Evolutionary conservation across 768 basidiomycete genomes (phyloP), one percentile per base, ranked within the genome.

Genomic region (Lactarius tabidus): DNA sequence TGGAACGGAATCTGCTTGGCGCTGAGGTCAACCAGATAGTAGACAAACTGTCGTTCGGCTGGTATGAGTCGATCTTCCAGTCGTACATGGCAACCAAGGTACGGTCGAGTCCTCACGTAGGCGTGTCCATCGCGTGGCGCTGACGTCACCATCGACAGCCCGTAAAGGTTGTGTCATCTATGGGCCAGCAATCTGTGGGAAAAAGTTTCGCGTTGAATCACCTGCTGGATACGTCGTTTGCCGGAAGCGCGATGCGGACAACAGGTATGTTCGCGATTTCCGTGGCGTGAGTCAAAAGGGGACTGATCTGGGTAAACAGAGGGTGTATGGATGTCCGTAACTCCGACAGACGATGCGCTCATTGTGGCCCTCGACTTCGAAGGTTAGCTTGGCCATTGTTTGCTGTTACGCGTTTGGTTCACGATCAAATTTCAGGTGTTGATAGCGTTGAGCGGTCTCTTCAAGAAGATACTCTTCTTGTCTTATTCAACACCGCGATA

Each of bases 141-240:
- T 55, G 38, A 59, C 20, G 54, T 57, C 58, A 18, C 56, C 58
- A 18, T 54, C 18, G 26, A 17, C 60, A 86, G 83, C 85, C 84
- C 2, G 85, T 87, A 18, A 81, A 79, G 68, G 86, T 87, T 3
- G 85, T 87, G 1, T 85, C 85, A 0, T 87, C 86, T 0, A 86
- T 87, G 86, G 85, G 85, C 3, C 85, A 87, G 71, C 86, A 87
- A 69, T 86, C 84, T 0, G 86, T 87, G 0, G 85, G 86, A 0
- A 87, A 86, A 67, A 84, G 82, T 60, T 87, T 80, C 60, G 74
- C 82, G 0, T 70, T 87, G 39, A 87, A 87, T 57, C 86, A 87
- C 67, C 74, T 87, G 8, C 79, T 79, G 3, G 86, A 87, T 66
- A 85, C 85, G 0, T 87, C 85, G 0, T 88, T 87, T 66, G 84